Evolutionary conservation across 495 filamentous ascomycete species (phyloP).

Genomic region (Penicillium cinerascens): DNA sequence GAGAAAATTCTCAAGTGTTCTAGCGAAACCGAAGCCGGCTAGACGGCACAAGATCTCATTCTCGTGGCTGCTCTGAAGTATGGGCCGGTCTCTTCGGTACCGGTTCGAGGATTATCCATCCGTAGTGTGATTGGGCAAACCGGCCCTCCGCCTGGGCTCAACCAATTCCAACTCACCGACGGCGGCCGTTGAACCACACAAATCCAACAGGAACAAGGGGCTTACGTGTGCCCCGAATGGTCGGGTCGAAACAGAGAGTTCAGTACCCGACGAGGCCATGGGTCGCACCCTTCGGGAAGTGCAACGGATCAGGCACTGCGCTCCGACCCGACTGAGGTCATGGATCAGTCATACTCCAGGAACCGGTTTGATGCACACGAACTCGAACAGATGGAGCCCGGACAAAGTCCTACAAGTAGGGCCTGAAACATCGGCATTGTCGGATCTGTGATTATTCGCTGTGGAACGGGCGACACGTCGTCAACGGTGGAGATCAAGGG

Average conservation of each 20-base stretch:
- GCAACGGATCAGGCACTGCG: background rate
- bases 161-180: background rate
- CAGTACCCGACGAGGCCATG: background rate
- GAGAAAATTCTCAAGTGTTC: too few relatives aligned
- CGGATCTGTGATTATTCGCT: constrained; percentile 5
- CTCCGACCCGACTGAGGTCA: background rate
- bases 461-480: constrained; percentile 3
- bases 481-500: background rate
- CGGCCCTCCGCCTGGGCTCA: background rate
- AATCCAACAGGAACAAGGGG: background rate
- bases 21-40: too few relatives aligned
- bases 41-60: too few relatives aligned
- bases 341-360: background rate
- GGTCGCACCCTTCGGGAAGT: background rate
- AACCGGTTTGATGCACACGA: background rate
- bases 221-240: background rate
- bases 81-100: too few relatives aligned
- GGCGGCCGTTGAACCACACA: background rate
- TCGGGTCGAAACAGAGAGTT: background rate
- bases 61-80: too few relatives aligned
- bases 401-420: background rate
- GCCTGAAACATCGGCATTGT: constrained; percentile 1
- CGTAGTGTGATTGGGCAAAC: constrained; percentile 14
- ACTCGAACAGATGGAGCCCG: too few relatives aligned
- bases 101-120: background rate